Base-by-base conservation (phyloP, 805 yeast species). In the Vanderwaltozyma polyspora region DNA sequence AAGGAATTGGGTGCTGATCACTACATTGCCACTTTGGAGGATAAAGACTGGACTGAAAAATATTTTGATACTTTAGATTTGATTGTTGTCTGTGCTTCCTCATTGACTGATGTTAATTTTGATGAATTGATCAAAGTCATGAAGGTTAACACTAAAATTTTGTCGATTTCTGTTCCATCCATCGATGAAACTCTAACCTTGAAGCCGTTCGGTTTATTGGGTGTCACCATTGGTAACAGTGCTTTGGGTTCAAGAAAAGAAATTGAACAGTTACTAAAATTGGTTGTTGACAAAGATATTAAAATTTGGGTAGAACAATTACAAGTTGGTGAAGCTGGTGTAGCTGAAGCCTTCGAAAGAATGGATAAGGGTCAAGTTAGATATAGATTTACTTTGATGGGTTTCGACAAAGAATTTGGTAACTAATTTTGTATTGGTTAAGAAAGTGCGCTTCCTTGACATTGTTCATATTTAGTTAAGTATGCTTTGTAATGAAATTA, bases 11-110 rank as follows among this genome's bases (percentile, higher is more conserved):
- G n/a, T n/a, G n/a, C n/a, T n/a, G n/a, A n/a, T n/a, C n/a, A n/a
- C n/a, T n/a, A n/a, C n/a, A 48, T 75, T 43, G 77, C 82, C 25
- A 74, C 79, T 7, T 58, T 55, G 25, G 76, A 68, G 42, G 52
- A 66, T 46, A 38, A 55, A 47, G 52, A 62, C 33, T 72, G 76
- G 72, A 44, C 43, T 6, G 34, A 29, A 5, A 44, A 53, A 26
- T 45, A 52, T 25, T 43, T 37, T 11, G 63, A 60, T 40, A 44
- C 48, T 5, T 59, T 71, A 29, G 76, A 73, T 52, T 48, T 71
- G 17, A 52, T 72, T 29, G 57, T 73, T 26, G 62, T 66, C 44
- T 68, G 75, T 55, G 75, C 72, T 25, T 52, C 64, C 15, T 60
- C 68, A 8, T 54, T 64, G 3, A 45, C 59, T 12, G 67, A 48